A percentile compares a stretch with the other conserved stretches of the same genome.
Conservation (phyloP, 192 early-diverging fungal genomes). For the Coemansia sp. region DNA sequence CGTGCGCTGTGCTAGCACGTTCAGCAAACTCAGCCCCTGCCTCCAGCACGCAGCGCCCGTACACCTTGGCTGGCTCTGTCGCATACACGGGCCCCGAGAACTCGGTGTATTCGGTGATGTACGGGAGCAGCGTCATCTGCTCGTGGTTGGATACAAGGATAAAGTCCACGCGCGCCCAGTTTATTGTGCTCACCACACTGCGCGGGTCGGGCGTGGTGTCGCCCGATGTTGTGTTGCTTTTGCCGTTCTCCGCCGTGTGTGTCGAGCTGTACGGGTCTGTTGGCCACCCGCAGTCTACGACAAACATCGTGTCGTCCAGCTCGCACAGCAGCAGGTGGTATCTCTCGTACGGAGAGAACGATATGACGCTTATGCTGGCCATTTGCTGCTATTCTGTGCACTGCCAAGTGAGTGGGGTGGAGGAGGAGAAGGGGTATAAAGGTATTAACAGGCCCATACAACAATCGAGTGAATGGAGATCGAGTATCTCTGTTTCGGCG, state of each 20-base stretch:
- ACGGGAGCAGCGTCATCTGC: slow-evolving; percentile 76
- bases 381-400: too few relatives aligned
- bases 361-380: slow-evolving; percentile 47
- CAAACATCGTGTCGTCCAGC: slow-evolving; percentile 54
- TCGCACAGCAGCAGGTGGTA: slow-evolving; percentile 50
- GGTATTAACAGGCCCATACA: too few relatives aligned
- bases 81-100: slow-evolving; percentile 77
- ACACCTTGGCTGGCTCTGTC: slow-evolving; percentile 77
- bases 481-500: too few relatives aligned
- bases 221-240: neutral
- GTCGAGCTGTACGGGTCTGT: slow-evolving; percentile 13
- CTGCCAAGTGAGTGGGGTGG: too few relatives aligned
- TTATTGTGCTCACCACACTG: slow-evolving; percentile 54
- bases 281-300: slow-evolving; percentile 54
- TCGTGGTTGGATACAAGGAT: slow-evolving; percentile 74
- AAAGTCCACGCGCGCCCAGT: slow-evolving; percentile 69
- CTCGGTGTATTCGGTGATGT: slow-evolving; percentile 75
- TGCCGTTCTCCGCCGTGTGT: slow-evolving; percentile 11
- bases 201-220: slow-evolving; percentile 17
- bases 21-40: slow-evolving; percentile 14
- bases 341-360: slow-evolving; percentile 49
- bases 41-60: slow-evolving; percentile 59
- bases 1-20: neutral
- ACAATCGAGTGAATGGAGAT: too few relatives aligned
- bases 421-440: too few relatives aligned